A percentile compares a stretch with the other conserved stretches of the same genome.
These are phyloP conservation scores for Rhodotorula mucilaginosa DNA, from an alignment of 1,284 basidiomycete species.

Conservation along the genomic window DNA sequence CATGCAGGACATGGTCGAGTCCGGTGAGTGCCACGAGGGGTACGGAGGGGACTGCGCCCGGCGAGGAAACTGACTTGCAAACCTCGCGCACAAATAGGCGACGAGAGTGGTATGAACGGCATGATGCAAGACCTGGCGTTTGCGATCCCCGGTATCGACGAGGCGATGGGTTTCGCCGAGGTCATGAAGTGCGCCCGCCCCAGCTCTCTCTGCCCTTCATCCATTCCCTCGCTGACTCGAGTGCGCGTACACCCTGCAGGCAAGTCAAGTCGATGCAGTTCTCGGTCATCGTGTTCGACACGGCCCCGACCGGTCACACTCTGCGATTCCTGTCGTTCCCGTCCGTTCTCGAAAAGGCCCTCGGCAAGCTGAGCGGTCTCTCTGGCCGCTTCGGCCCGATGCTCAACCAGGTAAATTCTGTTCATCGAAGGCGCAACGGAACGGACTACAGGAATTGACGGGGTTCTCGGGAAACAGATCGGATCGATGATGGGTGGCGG, in stretches of 20 bases:
- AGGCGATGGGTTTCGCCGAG: conserved; percentile 99
- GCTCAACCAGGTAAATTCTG: conserved; percentile 71
- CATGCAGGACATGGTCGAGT: conserved; percentile 98
- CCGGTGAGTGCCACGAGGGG: conserved; percentile 60
- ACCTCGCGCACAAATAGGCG: conserved; percentile 66
- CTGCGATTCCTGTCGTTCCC: conserved; percentile 98
- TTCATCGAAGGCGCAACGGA: too few relatives aligned
- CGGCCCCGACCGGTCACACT: conserved; percentile 96
- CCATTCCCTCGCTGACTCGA: background rate
- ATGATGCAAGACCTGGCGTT: conserved; percentile 99
- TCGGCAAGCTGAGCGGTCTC: conserved; percentile 88
- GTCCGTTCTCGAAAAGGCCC: conserved; percentile 91
- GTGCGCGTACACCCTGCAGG: conserved; percentile 52
- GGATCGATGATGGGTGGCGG: conserved; percentile 91
- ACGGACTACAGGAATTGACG: background rate
- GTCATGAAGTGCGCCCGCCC: conserved; percentile 80
- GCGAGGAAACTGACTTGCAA: background rate
- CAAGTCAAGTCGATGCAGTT: conserved; percentile 99
- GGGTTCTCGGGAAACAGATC: conserved; percentile 60
- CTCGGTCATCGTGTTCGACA: conserved; percentile 98
- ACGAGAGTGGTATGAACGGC: conserved; percentile 84
- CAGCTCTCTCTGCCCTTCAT: background rate
- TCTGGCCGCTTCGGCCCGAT: conserved; percentile 94
- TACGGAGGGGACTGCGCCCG: background rate
- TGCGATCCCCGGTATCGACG: conserved; percentile 97